phyloP scores from a whole-genome alignment of 2,329 filamentous ascomycete species.

The Onygena corvina region DNA sequence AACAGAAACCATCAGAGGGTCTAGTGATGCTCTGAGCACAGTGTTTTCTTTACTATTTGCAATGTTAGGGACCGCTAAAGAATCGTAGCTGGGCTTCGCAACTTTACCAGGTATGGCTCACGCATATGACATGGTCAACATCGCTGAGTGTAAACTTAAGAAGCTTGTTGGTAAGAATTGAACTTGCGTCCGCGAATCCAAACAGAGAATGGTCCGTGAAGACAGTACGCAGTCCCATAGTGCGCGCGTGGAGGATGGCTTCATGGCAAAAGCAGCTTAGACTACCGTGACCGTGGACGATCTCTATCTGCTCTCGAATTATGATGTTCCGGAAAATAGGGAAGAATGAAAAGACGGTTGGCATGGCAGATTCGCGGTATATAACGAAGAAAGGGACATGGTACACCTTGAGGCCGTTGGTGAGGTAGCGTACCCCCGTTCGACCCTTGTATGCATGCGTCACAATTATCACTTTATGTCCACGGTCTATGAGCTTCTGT shows the following conservation, averaged over 20 bases:
- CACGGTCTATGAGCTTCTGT: slow-evolving; percentile 85
- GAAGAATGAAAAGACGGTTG: slow-evolving; percentile 97
- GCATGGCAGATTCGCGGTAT: slow-evolving; percentile 85
- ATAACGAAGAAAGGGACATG: slow-evolving; percentile 94
- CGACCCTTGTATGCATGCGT: slow-evolving; percentile 89
- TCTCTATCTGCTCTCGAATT: slow-evolving; percentile 86
- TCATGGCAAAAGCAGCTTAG: slow-evolving; percentile 89
- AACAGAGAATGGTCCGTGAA: slow-evolving; percentile 97
- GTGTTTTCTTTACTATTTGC: slow-evolving; percentile 82
- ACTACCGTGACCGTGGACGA: slow-evolving; percentile 94
- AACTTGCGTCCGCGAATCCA: slow-evolving; percentile 90
- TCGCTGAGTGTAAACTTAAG: slow-evolving; percentile 93
- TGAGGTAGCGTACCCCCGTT: slow-evolving; percentile 85
- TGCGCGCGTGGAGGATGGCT: slow-evolving; percentile 83
- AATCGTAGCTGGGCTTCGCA: not conserved
- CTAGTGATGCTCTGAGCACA: slow-evolving; percentile 81
- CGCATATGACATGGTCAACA: slow-evolving; percentile 95
- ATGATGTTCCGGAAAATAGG: slow-evolving; percentile 95
- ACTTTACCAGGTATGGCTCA: slow-evolving; percentile 85
- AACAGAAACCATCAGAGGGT: slow-evolving; percentile 93
- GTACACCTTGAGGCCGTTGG: slow-evolving; percentile 96
- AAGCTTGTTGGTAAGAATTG: slow-evolving; percentile 92
- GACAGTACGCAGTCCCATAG: slow-evolving; percentile 90
- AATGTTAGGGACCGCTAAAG: slow-evolving; percentile 14
- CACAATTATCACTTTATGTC: slow-evolving; percentile 95